Conservation (phyloP, 805 yeast genomes). For the Yarrowia hollandica region DNA sequence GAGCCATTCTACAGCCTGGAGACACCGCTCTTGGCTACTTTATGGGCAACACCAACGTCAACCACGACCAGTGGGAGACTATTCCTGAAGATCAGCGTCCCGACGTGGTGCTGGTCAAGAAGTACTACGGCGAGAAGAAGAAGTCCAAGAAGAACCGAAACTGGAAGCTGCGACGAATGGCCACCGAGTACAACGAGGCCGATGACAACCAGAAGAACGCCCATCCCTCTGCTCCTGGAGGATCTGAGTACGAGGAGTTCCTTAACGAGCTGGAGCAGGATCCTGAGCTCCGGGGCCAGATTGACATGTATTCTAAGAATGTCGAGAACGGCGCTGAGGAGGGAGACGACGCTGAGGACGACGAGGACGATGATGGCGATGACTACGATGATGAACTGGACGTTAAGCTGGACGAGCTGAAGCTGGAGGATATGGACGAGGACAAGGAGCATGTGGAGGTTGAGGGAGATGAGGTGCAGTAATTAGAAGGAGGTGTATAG, state of each 20-base stretch:
- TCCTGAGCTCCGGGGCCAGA: slow-evolving; percentile 76
- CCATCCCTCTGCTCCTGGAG: slow-evolving; percentile 29
- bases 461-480: background rate
- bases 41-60: slow-evolving; percentile 80
- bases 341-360: slow-evolving; percentile 30
- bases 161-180: slow-evolving; percentile 97
- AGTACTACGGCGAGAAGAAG: slow-evolving; percentile 77
- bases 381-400: slow-evolving; percentile 46
- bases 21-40: slow-evolving; percentile 93
- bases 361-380: slow-evolving; percentile 45
- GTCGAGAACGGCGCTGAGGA: slow-evolving; percentile 39
- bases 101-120: slow-evolving; percentile 87
- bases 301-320: slow-evolving; percentile 68
- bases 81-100: slow-evolving; percentile 65
- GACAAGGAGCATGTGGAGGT: slow-evolving; percentile 35
- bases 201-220: slow-evolving; percentile 28
- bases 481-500: background rate
- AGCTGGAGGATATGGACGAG: slow-evolving; percentile 78
- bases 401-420: slow-evolving; percentile 64
- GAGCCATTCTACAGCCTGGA: slow-evolving; percentile 94
- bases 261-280: slow-evolving; percentile 91
- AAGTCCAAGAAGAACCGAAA: slow-evolving; percentile 73
- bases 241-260: slow-evolving; percentile 74
- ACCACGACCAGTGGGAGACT: slow-evolving; percentile 79
- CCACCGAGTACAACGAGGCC: slow-evolving; percentile 80